Conservation (phyloP, 371 early-diverging fungal species). For the Umbelopsis sp. region DNA sequence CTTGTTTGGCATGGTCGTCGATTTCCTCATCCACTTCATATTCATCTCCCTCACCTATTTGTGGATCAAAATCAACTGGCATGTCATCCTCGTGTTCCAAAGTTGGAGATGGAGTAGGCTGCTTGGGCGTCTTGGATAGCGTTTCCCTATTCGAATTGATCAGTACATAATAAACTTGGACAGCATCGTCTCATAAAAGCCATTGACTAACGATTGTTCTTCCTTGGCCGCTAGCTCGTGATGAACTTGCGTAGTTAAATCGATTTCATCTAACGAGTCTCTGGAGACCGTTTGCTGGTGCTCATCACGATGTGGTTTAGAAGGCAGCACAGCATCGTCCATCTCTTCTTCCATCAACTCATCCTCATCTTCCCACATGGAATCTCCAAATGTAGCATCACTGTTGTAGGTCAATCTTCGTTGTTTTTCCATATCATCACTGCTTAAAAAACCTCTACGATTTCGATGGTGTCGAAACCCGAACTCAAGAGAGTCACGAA, state of each 20-base stretch:
- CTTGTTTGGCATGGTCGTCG: background rate
- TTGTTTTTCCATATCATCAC: background rate
- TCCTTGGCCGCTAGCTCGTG: background rate
- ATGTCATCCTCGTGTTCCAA: background rate
- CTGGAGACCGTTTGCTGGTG: background rate
- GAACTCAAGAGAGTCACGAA: slow-evolving; percentile 9
- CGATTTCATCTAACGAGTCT: background rate
- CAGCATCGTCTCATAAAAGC: too few relatives aligned
- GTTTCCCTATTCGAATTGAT: too few relatives aligned
- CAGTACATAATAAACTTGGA: too few relatives aligned
- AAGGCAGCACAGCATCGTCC: background rate
- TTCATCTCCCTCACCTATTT: background rate
- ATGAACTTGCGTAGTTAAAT: background rate
- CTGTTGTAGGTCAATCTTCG: slow-evolving; percentile 7
- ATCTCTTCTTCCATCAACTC: background rate
- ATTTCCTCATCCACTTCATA: background rate
- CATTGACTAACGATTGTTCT: background rate
- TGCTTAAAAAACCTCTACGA: background rate
- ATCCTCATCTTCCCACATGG: slow-evolving; percentile 17
- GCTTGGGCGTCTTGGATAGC: background rate
- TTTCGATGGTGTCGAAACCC: slow-evolving; percentile 4
- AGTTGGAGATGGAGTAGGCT: background rate
- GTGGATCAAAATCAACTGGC: slow-evolving; percentile 1
- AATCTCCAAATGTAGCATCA: slow-evolving; percentile 8
- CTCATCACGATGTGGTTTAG: background rate